Evolutionary conservation across 2,329 filamentous ascomycete species (phyloP), one percentile per base, ranked within the genome.

Genomic region (Seiridium unicorne): DNA sequence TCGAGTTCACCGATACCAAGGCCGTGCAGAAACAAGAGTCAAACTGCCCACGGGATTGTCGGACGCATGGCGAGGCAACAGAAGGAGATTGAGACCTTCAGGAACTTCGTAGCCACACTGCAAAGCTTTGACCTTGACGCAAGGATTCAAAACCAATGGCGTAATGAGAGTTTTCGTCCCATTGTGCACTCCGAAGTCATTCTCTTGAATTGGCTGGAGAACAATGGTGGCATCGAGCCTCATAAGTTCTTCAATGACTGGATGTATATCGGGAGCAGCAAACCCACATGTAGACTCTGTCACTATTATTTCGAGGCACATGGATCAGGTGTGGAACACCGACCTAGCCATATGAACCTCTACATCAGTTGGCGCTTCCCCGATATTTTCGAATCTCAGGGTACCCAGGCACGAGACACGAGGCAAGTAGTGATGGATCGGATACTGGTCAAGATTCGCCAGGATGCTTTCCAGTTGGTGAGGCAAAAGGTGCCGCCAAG

Each of bases 181-280:
- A 57, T 61, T 11, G 67, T 68, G 11, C 67, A 69, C 42, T 57
- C 62, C 9, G 67, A 69, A 55, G 46, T 66, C 0, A 51, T 65
- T 11, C 49, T 69, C 2, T 59, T 65, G 13, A 26, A 65, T 51
- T 67, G 55, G 26, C 59, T 69, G 5, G 46, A 58, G 13, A 56
- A 36, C 3, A 44, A 35, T 5, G 60, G 55, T 8, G 57, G 44
- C 3, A 48, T 58, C 26, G 11, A 47, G 4, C 60, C 65, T 2
- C 9, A 54, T 3, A 18, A 49, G 3, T 69, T 69, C 60, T 69
- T 65, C 61, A 55, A 59, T 34, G 55, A 46, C 0, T 65, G 62
- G 60, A 63, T 60, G 18, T 69, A 65, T 51, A 67, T 69, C 35
- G 66, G 66, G 7, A 57, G 51, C 9, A 68, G 66, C 64, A 69